These are phyloP conservation scores for Leishmania arabica DNA, from an alignment of 208 protist species.

Conservation along the genomic window DNA sequence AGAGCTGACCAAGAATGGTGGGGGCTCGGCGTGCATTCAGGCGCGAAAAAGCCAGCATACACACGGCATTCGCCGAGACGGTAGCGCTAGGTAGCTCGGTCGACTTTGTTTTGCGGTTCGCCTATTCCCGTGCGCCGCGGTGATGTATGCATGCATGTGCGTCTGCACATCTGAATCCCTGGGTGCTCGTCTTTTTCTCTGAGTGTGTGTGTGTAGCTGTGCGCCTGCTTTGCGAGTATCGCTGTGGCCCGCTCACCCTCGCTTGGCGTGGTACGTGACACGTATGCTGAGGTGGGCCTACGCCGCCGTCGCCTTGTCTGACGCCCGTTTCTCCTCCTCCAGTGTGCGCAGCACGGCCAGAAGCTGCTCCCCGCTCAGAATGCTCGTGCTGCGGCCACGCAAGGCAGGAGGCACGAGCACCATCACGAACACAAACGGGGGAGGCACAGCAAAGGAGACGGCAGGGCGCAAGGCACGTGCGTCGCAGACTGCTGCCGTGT, in stretches of 20 bases:
- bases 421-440: slow-evolving; percentile 58
- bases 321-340: slow-evolving; percentile 17
- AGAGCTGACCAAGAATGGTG: not conserved
- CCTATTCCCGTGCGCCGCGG: not conserved
- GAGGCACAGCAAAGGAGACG: slow-evolving; percentile 24
- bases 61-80: no score
- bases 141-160: not conserved
- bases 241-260: not conserved
- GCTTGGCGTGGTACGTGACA: not conserved
- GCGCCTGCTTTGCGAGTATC: not conserved
- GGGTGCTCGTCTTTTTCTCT: not conserved
- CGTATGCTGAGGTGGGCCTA: not conserved
- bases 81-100: not conserved
- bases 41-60: not conserved
- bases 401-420: slow-evolving; percentile 42
- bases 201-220: not conserved
- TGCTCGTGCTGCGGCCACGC: slow-evolving; percentile 27
- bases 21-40: not conserved
- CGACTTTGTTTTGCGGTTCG: not conserved
- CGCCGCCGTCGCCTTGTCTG: not conserved
- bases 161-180: not conserved
- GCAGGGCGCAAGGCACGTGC: slow-evolving; percentile 9
- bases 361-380: slow-evolving; percentile 37
- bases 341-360: slow-evolving; percentile 37
- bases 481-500: not conserved